Evolutionary conservation across 441 rosid species (phyloP), one percentile per base, ranked within the genome.

Genomic region (Brassica balearica): DNA sequence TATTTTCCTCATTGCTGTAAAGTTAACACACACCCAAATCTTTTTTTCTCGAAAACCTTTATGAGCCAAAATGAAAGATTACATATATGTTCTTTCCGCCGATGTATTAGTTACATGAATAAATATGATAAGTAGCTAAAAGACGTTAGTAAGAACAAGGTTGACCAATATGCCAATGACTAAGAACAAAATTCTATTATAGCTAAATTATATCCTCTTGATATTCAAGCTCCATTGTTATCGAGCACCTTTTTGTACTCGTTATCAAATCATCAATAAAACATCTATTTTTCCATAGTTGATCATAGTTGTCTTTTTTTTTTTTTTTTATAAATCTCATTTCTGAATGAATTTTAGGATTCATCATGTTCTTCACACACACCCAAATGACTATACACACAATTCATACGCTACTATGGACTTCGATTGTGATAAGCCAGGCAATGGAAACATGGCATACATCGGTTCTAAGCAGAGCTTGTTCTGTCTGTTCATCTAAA

Each of bases 1-100:
- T 72, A 38, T 70, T 58, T 72, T 61, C 12, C 75, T 72, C 76
- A 48, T 74, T 65, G 65, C 64, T 55, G 70, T 73, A 73, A 73
- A 62, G 48, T 7, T 64, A 58, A 71, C 65, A 58, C 20, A 41
- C 38, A 60, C 7, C 75, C 41, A 72, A 22, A 22, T 38, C 56
- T 22, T 20, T 38, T 60, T 70, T 71, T n/a, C 38, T 25, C 14
- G n/a, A 38, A 34, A 69, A 29, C 25, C 69, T 65, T 17, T 22
- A 23, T 6, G 65, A 60, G 34, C 68, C 51, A 15, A 64, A 64
- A 14, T 14, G 3, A 14, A 8, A 56, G 1, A 56, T 12, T 12
- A 46, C 53, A 46, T 11, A 38, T 9, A 3, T 34, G 41, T 12
- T 56, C 61, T 55, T 55, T 55, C 23, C 25, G 23, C 60, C 60